Conservation (phyloP, 1,284 basidiomycete genomes). For the Leccinum colubrinum region DNA sequence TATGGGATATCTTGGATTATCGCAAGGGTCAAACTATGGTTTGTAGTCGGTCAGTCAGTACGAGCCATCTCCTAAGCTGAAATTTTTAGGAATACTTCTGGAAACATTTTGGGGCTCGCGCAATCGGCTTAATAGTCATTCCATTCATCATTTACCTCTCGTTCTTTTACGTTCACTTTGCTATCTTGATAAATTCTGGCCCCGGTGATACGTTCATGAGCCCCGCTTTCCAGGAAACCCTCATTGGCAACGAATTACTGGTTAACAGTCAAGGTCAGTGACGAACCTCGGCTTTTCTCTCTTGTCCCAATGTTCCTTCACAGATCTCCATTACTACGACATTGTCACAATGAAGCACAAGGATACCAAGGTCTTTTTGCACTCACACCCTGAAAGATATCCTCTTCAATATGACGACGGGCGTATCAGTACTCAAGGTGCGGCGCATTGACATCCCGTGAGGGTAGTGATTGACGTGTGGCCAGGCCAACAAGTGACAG, state of each 20-base stretch:
- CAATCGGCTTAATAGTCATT: conserved; percentile 83
- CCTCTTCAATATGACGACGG: conserved; percentile 96
- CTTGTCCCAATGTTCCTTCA: conserved; percentile 6
- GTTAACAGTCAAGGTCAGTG: conserved; percentile 81
- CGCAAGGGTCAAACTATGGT: conserved; percentile 85
- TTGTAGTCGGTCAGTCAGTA: conserved; percentile 26
- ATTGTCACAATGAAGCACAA: conserved; percentile 88
- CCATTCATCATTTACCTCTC: conserved; percentile 91
- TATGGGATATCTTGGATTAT: conserved; percentile 94
- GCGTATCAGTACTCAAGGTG: conserved; percentile 91
- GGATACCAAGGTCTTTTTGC: conserved; percentile 89
- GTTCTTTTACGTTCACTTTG: conserved; percentile 97
- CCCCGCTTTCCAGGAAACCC: conserved; percentile 95
- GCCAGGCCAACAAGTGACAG: conserved; percentile 96
- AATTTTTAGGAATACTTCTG: conserved; percentile 77
- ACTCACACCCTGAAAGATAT: conserved; percentile 90
- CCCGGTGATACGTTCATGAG: conserved; percentile 98
- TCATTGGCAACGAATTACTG: conserved; percentile 89
- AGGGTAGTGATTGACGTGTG: conserved; percentile 3
- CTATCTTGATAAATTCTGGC: conserved; percentile 87
- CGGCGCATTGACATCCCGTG: neutral
- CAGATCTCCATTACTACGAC: conserved; percentile 94
- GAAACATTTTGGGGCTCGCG: conserved; percentile 87
- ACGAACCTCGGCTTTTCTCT: neutral
- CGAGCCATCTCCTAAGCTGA: conserved; percentile 3